These are phyloP conservation scores for Lentinula sp. DNA, from an alignment of 768 basidiomycete species.

Conservation along the genomic window DNA sequence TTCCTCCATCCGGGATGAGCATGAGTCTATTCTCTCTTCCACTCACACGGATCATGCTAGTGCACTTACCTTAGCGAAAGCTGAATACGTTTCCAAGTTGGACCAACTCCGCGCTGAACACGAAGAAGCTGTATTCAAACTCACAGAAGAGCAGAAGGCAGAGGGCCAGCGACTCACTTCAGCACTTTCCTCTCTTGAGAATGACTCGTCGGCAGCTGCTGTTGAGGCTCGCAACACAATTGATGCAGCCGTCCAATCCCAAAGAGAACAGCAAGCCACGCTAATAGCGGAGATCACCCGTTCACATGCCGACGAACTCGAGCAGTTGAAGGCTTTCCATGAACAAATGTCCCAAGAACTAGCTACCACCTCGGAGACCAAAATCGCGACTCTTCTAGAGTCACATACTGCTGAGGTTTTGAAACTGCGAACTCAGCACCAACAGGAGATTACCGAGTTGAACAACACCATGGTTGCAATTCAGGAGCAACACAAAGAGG, in stretches of 20 bases:
- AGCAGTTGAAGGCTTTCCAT: slow-evolving; percentile 43
- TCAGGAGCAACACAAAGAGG: slow-evolving; percentile 32
- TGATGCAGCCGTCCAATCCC: slow-evolving; percentile 37
- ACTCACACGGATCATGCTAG: slow-evolving; percentile 34
- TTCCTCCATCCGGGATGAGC: slow-evolving; percentile 58
- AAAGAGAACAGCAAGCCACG: slow-evolving; percentile 51
- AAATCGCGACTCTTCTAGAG: slow-evolving; percentile 24
- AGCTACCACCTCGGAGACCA: slow-evolving; percentile 25
- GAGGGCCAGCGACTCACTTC: slow-evolving; percentile 45
- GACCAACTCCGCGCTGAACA: slow-evolving; percentile 61
- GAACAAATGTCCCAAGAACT: slow-evolving; percentile 28
- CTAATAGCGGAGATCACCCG: slow-evolving; percentile 50
- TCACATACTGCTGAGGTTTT: slow-evolving; percentile 36
- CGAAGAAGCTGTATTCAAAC: slow-evolving; percentile 40
- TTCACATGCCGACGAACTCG: slow-evolving; percentile 51
- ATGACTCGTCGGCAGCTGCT: slow-evolving; percentile 31
- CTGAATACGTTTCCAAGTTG: slow-evolving; percentile 53
- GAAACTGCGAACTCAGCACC: slow-evolving; percentile 40
- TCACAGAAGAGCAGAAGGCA: slow-evolving; percentile 47
- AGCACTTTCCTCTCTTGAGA: slow-evolving; percentile 37
- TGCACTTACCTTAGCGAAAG: slow-evolving; percentile 46
- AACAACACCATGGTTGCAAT: slow-evolving; percentile 32
- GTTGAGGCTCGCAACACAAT: slow-evolving; percentile 36
- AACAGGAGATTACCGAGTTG: slow-evolving; percentile 35
- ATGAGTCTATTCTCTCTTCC: slow-evolving; percentile 42